phyloP scores from a whole-genome alignment of 2,329 filamentous ascomycete species.

The Dactylellina drechsleri region DNA sequence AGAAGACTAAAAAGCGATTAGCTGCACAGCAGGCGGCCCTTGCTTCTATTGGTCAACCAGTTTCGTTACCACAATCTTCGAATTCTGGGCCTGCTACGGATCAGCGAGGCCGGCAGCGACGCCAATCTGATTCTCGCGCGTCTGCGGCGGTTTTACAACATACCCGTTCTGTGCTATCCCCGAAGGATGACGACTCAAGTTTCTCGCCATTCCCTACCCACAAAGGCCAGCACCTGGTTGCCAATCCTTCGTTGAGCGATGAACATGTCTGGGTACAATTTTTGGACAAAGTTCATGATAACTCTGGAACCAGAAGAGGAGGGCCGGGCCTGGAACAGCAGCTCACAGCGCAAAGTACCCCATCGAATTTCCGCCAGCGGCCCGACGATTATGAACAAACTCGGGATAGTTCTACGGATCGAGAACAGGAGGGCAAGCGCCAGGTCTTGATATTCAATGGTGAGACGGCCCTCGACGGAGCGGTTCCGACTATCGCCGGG shows the following conservation, averaged over 20 bases:
- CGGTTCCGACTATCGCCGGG: constrained; percentile 51
- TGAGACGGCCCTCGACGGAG: constrained; percentile 50
- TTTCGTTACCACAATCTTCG: neutral
- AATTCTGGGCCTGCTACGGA: constrained; percentile 6
- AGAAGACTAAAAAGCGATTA: constrained; percentile 52
- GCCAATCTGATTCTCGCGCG: constrained; percentile 41
- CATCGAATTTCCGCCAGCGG: constrained; percentile 35
- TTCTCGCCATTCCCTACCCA: constrained; percentile 45
- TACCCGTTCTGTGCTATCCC: constrained; percentile 48
- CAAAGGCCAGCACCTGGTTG: constrained; percentile 34
- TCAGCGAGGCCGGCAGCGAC: constrained; percentile 33
- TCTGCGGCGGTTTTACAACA: constrained; percentile 35
- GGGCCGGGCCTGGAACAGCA: constrained; percentile 41
- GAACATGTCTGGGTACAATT: constrained; percentile 54
- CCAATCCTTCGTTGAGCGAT: constrained; percentile 48
- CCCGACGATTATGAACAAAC: constrained; percentile 47
- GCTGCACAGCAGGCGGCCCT: constrained; percentile 50
- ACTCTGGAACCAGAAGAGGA: constrained; percentile 15
- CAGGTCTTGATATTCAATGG: constrained; percentile 54
- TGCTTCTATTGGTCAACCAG: constrained; percentile 21
- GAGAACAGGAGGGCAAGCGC: constrained; percentile 48
- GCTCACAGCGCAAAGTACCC: constrained; percentile 47
- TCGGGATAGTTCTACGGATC: constrained; percentile 44
- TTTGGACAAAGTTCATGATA: constrained; percentile 50
- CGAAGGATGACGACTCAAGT: constrained; percentile 32